These are phyloP conservation scores for Arctium lappa DNA, from an alignment of 129 eudicot genomes.

Conservation along the genomic window DNA sequence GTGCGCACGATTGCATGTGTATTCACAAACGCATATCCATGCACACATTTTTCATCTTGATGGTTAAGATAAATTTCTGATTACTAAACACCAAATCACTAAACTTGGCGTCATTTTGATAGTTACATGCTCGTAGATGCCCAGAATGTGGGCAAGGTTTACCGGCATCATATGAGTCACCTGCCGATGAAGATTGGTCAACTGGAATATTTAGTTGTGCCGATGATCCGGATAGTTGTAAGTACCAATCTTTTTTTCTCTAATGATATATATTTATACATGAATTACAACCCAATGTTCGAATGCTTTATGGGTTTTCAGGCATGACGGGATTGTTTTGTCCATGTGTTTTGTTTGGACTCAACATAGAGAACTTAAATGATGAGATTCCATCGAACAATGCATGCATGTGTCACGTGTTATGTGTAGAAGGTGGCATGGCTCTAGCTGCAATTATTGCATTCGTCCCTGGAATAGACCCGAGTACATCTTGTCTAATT, in stretches of 20 bases:
- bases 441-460: conserved; percentile 56
- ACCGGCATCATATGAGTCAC: conserved; percentile 60
- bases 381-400: conserved; percentile 48
- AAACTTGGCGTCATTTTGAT: conserved; percentile 8
- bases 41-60: not conserved
- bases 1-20: not conserved
- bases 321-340: conserved; percentile 79
- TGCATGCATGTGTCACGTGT: conserved; percentile 70
- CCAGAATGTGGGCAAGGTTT: conserved; percentile 73
- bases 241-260: conserved; percentile 23
- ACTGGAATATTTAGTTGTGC: conserved; percentile 79
- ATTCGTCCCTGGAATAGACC: conserved; percentile 57
- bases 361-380: conserved; percentile 56
- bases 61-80: not conserved
- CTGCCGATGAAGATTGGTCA: conserved; percentile 83
- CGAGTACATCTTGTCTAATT: conserved; percentile 57
- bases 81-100: not conserved
- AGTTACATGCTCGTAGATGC: conserved; percentile 60
- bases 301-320: conserved; percentile 7
- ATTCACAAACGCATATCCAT: not conserved
- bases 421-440: conserved; percentile 87
- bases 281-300: not conserved
- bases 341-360: conserved; percentile 85
- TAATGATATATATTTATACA: not conserved
- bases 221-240: conserved; percentile 83